Conservation (phyloP, 306 rosid species). For the Lablab purpureus region DNA sequence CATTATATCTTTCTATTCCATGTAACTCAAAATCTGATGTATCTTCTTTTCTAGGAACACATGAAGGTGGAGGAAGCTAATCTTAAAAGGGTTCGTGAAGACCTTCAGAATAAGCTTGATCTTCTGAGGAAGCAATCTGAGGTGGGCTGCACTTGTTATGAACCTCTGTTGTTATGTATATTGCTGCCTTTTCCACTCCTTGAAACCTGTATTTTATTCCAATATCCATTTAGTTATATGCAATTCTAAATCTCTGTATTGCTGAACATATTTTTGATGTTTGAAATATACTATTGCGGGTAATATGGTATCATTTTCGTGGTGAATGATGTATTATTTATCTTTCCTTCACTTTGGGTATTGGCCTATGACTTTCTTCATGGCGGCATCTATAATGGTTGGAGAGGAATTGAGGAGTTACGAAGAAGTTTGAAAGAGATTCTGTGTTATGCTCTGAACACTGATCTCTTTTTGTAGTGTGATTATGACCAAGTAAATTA, state of each 20-base stretch:
- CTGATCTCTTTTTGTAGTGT: neutral
- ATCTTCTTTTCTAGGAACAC: constrained; percentile 65
- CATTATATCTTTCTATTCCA: constrained; percentile 18
- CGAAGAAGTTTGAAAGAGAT: constrained; percentile 4
- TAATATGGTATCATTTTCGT: constrained; percentile 35
- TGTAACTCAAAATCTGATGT: constrained; percentile 39
- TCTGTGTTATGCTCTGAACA: neutral
- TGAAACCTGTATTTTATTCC: constrained; percentile 12
- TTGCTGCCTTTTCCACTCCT: constrained; percentile 30
- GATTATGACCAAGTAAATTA: constrained; percentile 15
- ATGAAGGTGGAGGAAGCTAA: constrained; percentile 67
- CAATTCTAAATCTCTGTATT: constrained; percentile 18
- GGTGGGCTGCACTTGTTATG: constrained; percentile 53
- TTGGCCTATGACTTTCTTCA: constrained; percentile 23
- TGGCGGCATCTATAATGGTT: constrained; percentile 14
- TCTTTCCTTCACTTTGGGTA: constrained; percentile 23
- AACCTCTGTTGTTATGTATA: neutral
- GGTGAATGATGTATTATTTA: constrained; percentile 36
- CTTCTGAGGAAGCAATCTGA: constrained; percentile 83
- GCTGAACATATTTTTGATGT: constrained; percentile 20
- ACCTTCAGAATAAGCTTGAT: constrained; percentile 81
- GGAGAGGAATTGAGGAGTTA: constrained; percentile 23
- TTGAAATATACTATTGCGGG: constrained; percentile 17
- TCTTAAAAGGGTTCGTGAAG: constrained; percentile 75
- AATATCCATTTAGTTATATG: constrained; percentile 26